Evolutionary conservation across 352 stramenopile genomes (phyloP).

Genomic region (Albugo laibachii): DNA sequence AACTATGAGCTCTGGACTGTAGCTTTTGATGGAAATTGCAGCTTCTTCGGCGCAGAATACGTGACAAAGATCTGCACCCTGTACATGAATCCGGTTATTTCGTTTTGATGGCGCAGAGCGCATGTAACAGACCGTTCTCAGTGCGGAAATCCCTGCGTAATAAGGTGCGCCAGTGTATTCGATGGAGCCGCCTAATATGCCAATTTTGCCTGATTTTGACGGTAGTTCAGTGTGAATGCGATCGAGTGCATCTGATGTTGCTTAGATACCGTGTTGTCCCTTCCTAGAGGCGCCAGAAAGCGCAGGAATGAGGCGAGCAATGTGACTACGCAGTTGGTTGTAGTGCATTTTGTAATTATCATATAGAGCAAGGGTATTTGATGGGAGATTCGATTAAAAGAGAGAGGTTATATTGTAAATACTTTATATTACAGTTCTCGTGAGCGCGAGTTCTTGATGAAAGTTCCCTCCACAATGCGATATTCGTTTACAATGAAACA

Average conservation of each 20-base stretch:
- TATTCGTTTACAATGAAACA: too few species aligned
- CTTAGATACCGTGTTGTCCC: constrained; percentile 36
- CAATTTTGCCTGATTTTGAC: constrained; percentile 47
- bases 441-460: too few species aligned
- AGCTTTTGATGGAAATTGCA: constrained; percentile 92
- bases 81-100: neutral
- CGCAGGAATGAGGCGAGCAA: constrained; percentile 31
- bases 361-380: too few species aligned
- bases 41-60: constrained; percentile 90
- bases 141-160: constrained; percentile 86
- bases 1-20: constrained; percentile 94
- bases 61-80: constrained; percentile 89
- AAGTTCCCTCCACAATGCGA: too few species aligned
- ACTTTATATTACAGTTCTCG: too few species aligned
- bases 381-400: too few species aligned
- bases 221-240: too few species aligned
- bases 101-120: neutral
- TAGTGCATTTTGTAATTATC: neutral
- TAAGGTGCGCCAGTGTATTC: constrained; percentile 96
- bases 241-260: too few species aligned
- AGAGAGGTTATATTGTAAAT: too few species aligned
- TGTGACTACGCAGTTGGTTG: neutral
- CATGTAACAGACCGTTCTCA: constrained; percentile 54
- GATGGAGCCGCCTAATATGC: constrained; percentile 88
- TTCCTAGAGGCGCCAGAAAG: constrained; percentile 45